Base-by-base conservation (phyloP, 2,329 filamentous ascomycete species). In the Sphaerulina musiva region DNA sequence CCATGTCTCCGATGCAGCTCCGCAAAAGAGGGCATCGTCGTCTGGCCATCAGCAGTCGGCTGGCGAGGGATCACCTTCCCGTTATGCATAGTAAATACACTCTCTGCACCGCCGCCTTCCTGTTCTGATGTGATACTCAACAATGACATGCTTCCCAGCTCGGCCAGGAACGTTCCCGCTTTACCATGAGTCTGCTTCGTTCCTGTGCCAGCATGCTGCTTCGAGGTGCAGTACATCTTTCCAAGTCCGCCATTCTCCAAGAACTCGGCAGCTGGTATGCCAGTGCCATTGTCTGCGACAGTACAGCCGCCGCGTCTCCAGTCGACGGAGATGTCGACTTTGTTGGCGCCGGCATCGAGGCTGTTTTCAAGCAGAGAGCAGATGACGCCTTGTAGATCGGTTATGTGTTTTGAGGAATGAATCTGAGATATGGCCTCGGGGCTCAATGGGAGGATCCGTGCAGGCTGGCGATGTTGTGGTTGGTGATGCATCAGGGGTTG, bases 251-350 rank as follows among this genome's bases (percentile, higher is more conserved):
- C 89, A 44, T 72, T 69, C 2, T 80, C 74, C n/a, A 66, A 66
- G 63, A 97, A 96, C 61, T 96, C 91, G 1, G 69, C 65, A 1
- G 86, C 81, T 1, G 75, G 68, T 44, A 98, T 95, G 0, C 93
- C 93, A 12, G 75, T 53, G 1, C 93, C 93, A 71, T 97, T 80
- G 68, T 98, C 93, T 65, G 95, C 87, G 4, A 96, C 80, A 0
- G 78, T 77, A 69, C 91, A 95, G 61, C 80, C 82, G 4, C 90
- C 92, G 23, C 85, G 83, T 50, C 72, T 70, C 67, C 89, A 89
- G 71, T 96, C 87, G 20, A 95, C 75, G 1, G 78, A 79, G 51
- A 95, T 75, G 50, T 80, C 80, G 58, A 96, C 73, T 52, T 78
- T 86, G 34, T 76, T 78, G 12, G 91, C 85, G 44, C 75, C 74